Conservation (phyloP, 2,329 filamentous ascomycete genomes). For the Ceratocystiopsis minuta region DNA sequence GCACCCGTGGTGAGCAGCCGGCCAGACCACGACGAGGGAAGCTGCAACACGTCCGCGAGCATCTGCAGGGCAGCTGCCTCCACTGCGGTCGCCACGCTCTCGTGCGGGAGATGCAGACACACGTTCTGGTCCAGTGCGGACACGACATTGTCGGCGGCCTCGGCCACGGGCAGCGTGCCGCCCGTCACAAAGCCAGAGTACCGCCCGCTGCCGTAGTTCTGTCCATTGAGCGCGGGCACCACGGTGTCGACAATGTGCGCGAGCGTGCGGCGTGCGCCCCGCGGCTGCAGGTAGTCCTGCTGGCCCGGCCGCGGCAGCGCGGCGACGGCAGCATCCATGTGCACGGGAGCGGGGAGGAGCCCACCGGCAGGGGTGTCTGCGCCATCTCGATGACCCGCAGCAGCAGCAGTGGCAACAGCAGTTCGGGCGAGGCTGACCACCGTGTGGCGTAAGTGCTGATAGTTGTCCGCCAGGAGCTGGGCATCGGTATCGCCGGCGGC, state of each 20-base stretch:
- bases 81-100: constrained; percentile 58
- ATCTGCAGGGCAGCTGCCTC: constrained; percentile 57
- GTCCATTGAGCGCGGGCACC: constrained; percentile 45
- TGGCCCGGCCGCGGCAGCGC: constrained; percentile 20
- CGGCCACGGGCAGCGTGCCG: constrained; percentile 58
- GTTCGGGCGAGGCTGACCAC: no score
- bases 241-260: constrained; percentile 28
- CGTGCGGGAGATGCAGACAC: constrained; percentile 58
- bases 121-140: constrained; percentile 69
- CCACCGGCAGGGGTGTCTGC: not conserved
- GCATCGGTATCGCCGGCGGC: no score
- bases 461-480: no score
- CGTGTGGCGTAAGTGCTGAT: no score
- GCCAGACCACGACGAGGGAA: constrained; percentile 40
- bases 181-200: constrained; percentile 90
- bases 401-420: no score
- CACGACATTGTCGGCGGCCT: constrained; percentile 72
- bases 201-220: constrained; percentile 38
- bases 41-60: constrained; percentile 45
- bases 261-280: constrained; percentile 17
- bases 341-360: no score
- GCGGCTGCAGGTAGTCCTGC: constrained; percentile 15
- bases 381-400: no score
- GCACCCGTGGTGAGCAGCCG: constrained; percentile 40
- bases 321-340: constrained; percentile 19